Base-by-base conservation (phyloP, 495 filamentous ascomycete genomes). In the Bryoglossum gracile region DNA sequence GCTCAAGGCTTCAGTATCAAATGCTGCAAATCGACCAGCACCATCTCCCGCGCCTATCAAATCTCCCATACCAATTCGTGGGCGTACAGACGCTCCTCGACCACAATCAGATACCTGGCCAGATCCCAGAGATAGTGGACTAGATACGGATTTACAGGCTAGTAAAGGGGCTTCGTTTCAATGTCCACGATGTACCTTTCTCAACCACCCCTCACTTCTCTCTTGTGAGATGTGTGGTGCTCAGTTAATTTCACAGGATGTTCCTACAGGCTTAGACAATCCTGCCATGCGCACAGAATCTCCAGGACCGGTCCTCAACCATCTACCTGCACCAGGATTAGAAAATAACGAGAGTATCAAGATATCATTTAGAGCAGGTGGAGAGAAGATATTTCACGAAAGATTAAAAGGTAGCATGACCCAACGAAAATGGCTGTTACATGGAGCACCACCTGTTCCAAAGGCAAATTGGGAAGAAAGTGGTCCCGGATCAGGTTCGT, bases 391-490 rank as follows among this genome's bases (percentile, higher is more conserved):
- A 3, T 95, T 99, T 55, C 79, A 87, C 53, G 91, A 96, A 55
- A 74, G 90, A 38, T 74, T 99, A 10, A 96, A 90, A 58, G 78
- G 80, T 14, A 83, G 85, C 13, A 79, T 97, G 68, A 78, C 87
- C 13, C 92, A 99, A 62, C 76, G 94, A 17, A 96, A 97, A 75
- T 99, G 92, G 92, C 79, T 99, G 10, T 73, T 97, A 11, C 86
- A 90, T 45, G 82, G 84, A 56, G 92, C 92, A 6, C 92, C 94
- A n/a, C 88, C 91, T 0, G 78, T 94, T 16, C 94, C 92, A 9
- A 73, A 69, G 41, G 72, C 79, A n/a, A 72, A 73, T 8, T 56
- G 55, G 24, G 25, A 33, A 36, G 45, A 54, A 46, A 10, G 59
- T 53, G 22, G 43, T 21, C 39, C 54, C 17, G 26, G 30, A 8